These are phyloP conservation scores for Starmerella gropengiesseri DNA, from an alignment of 805 yeast genomes.

Conservation along the genomic window DNA sequence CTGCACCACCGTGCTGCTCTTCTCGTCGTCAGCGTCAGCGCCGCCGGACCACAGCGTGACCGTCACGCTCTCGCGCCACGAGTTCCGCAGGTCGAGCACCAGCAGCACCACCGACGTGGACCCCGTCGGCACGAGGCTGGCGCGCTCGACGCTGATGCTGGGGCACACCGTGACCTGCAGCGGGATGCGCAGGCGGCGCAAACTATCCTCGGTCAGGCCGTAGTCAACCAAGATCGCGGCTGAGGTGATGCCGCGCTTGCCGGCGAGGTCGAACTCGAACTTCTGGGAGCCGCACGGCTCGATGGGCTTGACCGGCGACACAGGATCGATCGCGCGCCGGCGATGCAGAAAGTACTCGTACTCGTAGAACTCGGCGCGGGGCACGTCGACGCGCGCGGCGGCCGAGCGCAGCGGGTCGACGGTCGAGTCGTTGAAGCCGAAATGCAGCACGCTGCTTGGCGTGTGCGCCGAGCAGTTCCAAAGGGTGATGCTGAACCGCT, in stretches of 20 bases:
- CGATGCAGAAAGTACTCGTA: slow-evolving; percentile 56
- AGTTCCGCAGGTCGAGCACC: slow-evolving; percentile 70
- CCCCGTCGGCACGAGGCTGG: slow-evolving; percentile 48
- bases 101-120: slow-evolving; percentile 36
- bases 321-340: slow-evolving; percentile 13
- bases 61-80: slow-evolving; percentile 50
- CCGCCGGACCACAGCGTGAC: slow-evolving; percentile 18
- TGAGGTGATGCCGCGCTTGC: slow-evolving; percentile 62
- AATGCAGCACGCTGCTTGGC: slow-evolving; percentile 45
- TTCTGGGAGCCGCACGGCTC: slow-evolving; percentile 34
- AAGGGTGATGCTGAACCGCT: slow-evolving; percentile 40
- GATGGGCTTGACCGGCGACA: slow-evolving; percentile 17
- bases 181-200: slow-evolving; percentile 56
- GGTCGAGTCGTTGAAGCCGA: slow-evolving; percentile 63
- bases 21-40: slow-evolving; percentile 1
- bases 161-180: slow-evolving; percentile 59
- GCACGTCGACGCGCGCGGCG: slow-evolving; percentile 36
- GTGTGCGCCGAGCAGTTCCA: slow-evolving; percentile 47
- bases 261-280: slow-evolving; percentile 49
- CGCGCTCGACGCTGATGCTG: slow-evolving; percentile 61
- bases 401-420: slow-evolving; percentile 51
- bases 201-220: slow-evolving; percentile 30
- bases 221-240: slow-evolving; percentile 59
- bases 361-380: slow-evolving; percentile 60
- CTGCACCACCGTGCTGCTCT: slow-evolving; percentile 4